Conservation (phyloP, 2,329 filamentous ascomycete species). For the Gliomastix tumulicola region DNA sequence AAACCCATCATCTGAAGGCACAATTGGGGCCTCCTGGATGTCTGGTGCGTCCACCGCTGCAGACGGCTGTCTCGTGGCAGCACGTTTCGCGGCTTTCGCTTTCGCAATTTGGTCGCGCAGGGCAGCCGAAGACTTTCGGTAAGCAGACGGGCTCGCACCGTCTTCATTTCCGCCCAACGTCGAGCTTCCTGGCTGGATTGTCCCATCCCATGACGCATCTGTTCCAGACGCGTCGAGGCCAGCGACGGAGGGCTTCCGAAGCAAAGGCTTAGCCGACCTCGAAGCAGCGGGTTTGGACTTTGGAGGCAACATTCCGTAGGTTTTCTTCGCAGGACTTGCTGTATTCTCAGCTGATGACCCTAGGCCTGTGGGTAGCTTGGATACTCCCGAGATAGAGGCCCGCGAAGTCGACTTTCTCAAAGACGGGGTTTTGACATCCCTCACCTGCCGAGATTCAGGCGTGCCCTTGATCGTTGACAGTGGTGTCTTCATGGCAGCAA, state of each 20-base stretch:
- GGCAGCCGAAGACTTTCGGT: slow-evolving; percentile 66
- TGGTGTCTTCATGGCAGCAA: slow-evolving; percentile 33
- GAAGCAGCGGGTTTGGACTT: too few relatives aligned
- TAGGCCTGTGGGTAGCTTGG: slow-evolving; percentile 15
- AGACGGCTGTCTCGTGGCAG: slow-evolving; percentile 29
- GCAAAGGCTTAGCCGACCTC: too few relatives aligned
- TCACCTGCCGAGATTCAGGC: slow-evolving; percentile 23
- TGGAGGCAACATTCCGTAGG: slow-evolving; percentile 15
- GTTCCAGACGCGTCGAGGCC: too few relatives aligned
- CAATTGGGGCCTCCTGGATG: slow-evolving; percentile 22
- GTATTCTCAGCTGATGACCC: slow-evolving; percentile 16
- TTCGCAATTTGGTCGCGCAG: slow-evolving; percentile 89
- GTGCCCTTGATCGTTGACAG: slow-evolving; percentile 36
- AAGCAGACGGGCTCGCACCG: too few relatives aligned
- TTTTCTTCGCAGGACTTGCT: slow-evolving; percentile 30
- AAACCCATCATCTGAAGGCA: slow-evolving; percentile 35
- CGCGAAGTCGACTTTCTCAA: slow-evolving; percentile 14
- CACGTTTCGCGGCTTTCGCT: slow-evolving; percentile 74
- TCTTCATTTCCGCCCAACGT: too few relatives aligned
- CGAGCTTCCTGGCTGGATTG: too few relatives aligned
- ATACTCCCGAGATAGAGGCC: slow-evolving; percentile 9
- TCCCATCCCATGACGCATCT: slow-evolving; percentile 19
- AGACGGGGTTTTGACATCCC: slow-evolving; percentile 13
- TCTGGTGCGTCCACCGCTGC: slow-evolving; percentile 5
- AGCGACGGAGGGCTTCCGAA: too few relatives aligned